Conservation (phyloP, 1,284 basidiomycete genomes). For the Vanrija sp. region DNA sequence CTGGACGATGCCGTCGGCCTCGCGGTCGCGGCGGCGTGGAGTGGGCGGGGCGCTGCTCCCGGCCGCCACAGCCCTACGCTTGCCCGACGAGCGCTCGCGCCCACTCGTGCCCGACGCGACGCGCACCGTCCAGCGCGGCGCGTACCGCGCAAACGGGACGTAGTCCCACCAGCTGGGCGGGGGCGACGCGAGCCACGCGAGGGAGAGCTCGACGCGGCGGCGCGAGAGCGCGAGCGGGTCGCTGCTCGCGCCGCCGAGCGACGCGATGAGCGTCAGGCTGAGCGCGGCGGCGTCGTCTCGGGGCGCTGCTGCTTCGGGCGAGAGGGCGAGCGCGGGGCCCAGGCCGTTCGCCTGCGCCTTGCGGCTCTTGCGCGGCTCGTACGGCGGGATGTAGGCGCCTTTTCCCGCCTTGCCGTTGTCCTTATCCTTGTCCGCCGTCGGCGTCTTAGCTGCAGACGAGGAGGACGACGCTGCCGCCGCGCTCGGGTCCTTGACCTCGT, state of each 20-base stretch:
- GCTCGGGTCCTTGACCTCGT: too few species aligned
- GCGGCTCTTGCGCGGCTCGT: slow-evolving; percentile 2
- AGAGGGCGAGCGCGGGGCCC: background rate
- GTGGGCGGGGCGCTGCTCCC: background rate
- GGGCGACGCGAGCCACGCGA: slow-evolving; percentile 15
- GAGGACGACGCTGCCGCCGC: too few species aligned
- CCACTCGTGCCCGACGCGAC: background rate
- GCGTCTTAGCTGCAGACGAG: too few species aligned
- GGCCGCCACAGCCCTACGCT: background rate
- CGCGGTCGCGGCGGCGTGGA: background rate
- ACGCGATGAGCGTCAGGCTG: slow-evolving; percentile 14
- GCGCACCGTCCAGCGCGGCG: slow-evolving; percentile 8
- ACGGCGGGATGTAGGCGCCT: slow-evolving; percentile 7
- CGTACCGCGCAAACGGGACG: slow-evolving; percentile 10
- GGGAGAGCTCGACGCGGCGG: slow-evolving; percentile 21
- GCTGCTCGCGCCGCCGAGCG: slow-evolving; percentile 2
- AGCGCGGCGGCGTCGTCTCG: slow-evolving; percentile 4
- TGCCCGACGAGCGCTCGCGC: background rate
- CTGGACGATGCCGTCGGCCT: slow-evolving; percentile 5
- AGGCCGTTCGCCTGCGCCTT: background rate
- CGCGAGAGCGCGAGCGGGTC: slow-evolving; percentile 11
- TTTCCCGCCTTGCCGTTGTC: background rate
- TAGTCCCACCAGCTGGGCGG: slow-evolving; percentile 5
- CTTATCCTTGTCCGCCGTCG: background rate
- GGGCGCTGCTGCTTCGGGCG: background rate